These are phyloP conservation scores for Xanthoparmelia taractica DNA, from an alignment of 495 filamentous ascomycete species.

Conservation along the genomic window DNA sequence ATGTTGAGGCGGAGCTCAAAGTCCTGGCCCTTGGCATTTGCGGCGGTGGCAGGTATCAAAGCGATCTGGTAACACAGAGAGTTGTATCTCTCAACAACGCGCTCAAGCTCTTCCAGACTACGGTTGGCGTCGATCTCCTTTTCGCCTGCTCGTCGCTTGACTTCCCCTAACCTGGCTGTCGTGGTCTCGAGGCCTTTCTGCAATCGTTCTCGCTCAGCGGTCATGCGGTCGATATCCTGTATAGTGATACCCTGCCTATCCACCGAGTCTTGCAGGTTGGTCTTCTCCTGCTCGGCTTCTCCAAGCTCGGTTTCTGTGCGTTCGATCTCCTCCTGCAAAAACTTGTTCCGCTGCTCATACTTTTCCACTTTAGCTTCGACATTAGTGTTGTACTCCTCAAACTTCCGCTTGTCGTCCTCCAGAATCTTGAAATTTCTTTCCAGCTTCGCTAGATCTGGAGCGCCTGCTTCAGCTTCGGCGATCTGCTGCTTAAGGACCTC, in stretches of 20 bases:
- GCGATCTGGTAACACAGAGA: constrained; percentile 87
- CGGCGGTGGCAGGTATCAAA: constrained; percentile 73
- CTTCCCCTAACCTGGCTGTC: constrained; percentile 64
- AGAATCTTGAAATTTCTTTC: constrained; percentile 80
- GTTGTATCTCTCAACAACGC: constrained; percentile 81
- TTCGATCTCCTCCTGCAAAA: constrained; percentile 70
- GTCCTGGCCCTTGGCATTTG: constrained; percentile 74
- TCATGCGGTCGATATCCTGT: constrained; percentile 98
- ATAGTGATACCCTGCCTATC: constrained; percentile 90
- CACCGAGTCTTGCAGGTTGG: constrained; percentile 71
- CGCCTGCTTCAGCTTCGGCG: constrained; percentile 75
- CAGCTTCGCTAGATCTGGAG: constrained; percentile 69
- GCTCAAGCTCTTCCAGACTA: constrained; percentile 83
- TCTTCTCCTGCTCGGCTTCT: constrained; percentile 70
- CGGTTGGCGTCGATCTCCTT: constrained; percentile 74
- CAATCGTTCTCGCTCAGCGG: constrained; percentile 81
- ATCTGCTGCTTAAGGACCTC: constrained; percentile 70
- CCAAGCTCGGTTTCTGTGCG: constrained; percentile 69
- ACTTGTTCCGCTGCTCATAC: constrained; percentile 65
- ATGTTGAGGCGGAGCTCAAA: constrained; percentile 72
- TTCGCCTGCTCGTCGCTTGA: constrained; percentile 70
- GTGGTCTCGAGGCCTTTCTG: constrained; percentile 76
- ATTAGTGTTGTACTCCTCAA: constrained; percentile 79
- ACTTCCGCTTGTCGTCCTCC: constrained; percentile 85
- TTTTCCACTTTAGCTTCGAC: constrained; percentile 76